Base-by-base conservation (phyloP, 2,329 filamentous ascomycete species). In the Fusarium anthophilum region DNA sequence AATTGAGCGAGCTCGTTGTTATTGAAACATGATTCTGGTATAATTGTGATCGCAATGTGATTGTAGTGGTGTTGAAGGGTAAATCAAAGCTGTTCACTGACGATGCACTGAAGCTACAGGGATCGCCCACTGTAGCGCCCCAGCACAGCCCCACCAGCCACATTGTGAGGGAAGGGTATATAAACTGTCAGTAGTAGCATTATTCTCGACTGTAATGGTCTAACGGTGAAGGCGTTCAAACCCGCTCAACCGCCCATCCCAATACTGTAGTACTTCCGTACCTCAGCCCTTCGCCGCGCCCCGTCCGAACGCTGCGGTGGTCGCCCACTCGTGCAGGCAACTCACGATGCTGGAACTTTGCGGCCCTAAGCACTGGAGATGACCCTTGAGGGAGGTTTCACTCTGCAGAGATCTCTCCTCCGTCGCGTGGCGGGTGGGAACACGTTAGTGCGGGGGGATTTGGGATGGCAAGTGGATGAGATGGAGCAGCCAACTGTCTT, bases 351-450 rank as follows among this genome's bases (percentile, higher is more conserved):
- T 90, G 86, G 82, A 76, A 74, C 50, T 61, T 53, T 80, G 85
- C 82, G 83, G 83, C 86, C 89, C 83, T 92, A 88, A 91, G 90
- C 88, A 90, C 89, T 91, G 90, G 88, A 89, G 88, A 89, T 85
- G 79, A 92, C 81, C 79, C 90, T 91, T 90, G 86, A 92, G 91
- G 87, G 90, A 91, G 90, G 90, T 66, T 84, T 92, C 88, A 92
- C 90, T 91, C 89, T 91, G 90, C 90, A 92, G 89, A 91, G 90
- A 82, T 82, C 86, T 90, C 87, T 90, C 88, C 90, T 89, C 90
- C 90, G 89, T 91, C 87, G 87, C 86, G 86, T 92, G 90, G 91
- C 91, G 90, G 84, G 86, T 83, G 90, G 90, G 90, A 92, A 87
- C 82, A 91, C 90, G 89, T 87, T 86, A 85, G 86, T 84, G 86